phyloP scores from a whole-genome alignment of 495 filamentous ascomycete species.

The Aspergillus nidulans region DNA sequence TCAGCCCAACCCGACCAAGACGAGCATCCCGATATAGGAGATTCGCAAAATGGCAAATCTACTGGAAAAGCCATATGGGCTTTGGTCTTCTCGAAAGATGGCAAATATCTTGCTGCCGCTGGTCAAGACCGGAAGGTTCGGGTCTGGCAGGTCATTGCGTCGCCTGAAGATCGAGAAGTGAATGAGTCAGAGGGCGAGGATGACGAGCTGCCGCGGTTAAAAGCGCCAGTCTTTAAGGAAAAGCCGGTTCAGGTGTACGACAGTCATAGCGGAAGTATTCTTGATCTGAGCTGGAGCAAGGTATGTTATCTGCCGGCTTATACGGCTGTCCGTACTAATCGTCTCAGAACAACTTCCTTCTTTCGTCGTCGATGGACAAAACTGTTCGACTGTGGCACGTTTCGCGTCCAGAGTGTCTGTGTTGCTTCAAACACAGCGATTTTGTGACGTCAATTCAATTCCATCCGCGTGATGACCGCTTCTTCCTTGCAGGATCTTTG shows the following conservation, averaged over 20 bases:
- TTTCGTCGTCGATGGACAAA: slow-evolving; percentile 98
- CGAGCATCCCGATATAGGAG: slow-evolving; percentile 24
- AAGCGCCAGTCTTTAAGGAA: slow-evolving; percentile 84
- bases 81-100: slow-evolving; percentile 88
- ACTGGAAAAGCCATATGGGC: slow-evolving; percentile 73
- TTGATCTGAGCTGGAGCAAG: slow-evolving; percentile 97
- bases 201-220: slow-evolving; percentile 53
- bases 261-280: slow-evolving; percentile 80
- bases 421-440: slow-evolving; percentile 94
- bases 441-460: slow-evolving; percentile 95
- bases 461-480: slow-evolving; percentile 91
- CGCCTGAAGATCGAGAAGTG: slow-evolving; percentile 67
- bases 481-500: slow-evolving; percentile 91
- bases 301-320: slow-evolving; percentile 29
- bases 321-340: not conserved
- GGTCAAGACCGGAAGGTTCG: slow-evolving; percentile 84
- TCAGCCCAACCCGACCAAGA: slow-evolving; percentile 24
- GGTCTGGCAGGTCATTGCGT: slow-evolving; percentile 86
- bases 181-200: slow-evolving; percentile 69
- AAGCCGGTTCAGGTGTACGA: slow-evolving; percentile 74
- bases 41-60: slow-evolving; percentile 31
- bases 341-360: slow-evolving; percentile 81
- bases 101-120: slow-evolving; percentile 82
- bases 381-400: slow-evolving; percentile 95
- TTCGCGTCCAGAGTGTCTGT: slow-evolving; percentile 79